Evolutionary conservation across 768 basidiomycete genomes (phyloP), one percentile per base, ranked within the genome.

Genomic region (Wakefieldia striispora): DNA sequence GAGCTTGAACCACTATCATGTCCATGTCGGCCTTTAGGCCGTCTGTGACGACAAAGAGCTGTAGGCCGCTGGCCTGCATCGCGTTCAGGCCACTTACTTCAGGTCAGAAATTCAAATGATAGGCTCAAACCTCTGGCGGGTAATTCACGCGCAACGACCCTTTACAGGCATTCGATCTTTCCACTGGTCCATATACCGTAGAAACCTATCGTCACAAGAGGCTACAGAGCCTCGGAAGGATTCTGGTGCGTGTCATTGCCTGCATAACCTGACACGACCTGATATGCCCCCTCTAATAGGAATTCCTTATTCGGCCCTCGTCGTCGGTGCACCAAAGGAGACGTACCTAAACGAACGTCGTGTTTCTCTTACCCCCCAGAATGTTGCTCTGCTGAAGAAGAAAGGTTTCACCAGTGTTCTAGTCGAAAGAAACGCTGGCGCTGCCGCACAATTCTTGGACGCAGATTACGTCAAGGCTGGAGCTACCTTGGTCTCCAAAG

Each of bases 301-400:
- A 23, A 69, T 60, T 53, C 84, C 88, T 31, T 94, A 91, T 67
- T 78, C 86, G 3, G 78, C 81, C 17, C 73, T 94, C 33, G 81
- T 78, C 8, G 75, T 94, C 48, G 91, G 91, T 21, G 79, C 89
- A 16, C 89, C 91, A 12, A 76, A 77, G 45, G 91, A 94, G 69
- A 76, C 78, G 37, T 91, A 80, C 61, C 84, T 85, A 3, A 80
- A 84, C 53, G 91, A 94, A 64, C 77, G 84, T 42, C 82, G 91
- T 45, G 90, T 93, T 38, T 79, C 90, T 34, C 70, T 94, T 7
- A 90, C 91, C 0, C 91, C 91, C 4, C 80, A 85, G 62, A 92
- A 91, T 61, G 82, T 82, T 4, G 73, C 82, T 3, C 63, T 86
- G 27, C 74, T 94, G 41, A 77, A 80, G 50, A 93, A 93, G 76